Percentiles rank a stretch among this genome's conserved stretches.
phyloP scores from a whole-genome alignment of 345 rosid genomes.

The Bruguiera gymnorhiza region DNA sequence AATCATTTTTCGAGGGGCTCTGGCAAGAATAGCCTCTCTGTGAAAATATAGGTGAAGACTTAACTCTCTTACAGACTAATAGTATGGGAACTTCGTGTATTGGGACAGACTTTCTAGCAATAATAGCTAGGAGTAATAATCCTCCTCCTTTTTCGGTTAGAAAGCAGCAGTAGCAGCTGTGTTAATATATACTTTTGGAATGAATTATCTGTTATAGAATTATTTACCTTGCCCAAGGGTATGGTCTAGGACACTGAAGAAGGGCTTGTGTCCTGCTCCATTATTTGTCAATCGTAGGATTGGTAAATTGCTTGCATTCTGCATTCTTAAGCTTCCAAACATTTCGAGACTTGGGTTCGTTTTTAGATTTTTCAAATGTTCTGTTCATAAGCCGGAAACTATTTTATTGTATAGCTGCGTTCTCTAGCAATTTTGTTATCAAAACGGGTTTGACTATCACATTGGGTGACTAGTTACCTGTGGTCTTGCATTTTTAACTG shows the following conservation, averaged over 20 bases:
- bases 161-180: slow-evolving; percentile 13
- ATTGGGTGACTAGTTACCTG: background rate
- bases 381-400: background rate
- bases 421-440: background rate
- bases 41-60: too few relatives aligned
- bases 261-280: background rate
- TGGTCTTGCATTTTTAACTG: too few relatives aligned
- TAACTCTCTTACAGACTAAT: too few relatives aligned
- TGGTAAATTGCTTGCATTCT: too few relatives aligned
- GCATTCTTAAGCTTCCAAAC: background rate
- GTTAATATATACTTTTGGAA: slow-evolving; percentile 4
- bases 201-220: background rate
- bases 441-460: background rate
- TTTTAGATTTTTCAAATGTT: background rate
- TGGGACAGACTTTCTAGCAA: slow-evolving; percentile 5
- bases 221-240: background rate
- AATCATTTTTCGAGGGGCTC: slow-evolving; percentile 18
- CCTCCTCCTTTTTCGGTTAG: slow-evolving; percentile 11
- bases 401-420: background rate
- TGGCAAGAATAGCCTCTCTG: too few relatives aligned
- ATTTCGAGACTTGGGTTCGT: too few relatives aligned
- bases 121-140: slow-evolving; percentile 26
- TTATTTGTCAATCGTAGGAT: too few relatives aligned
- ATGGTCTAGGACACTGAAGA: background rate
- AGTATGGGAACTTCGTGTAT: too few relatives aligned